Evolutionary conservation across 1,139 yeast species (phyloP).

Genomic region (Scheffersomyces lignicola): DNA sequence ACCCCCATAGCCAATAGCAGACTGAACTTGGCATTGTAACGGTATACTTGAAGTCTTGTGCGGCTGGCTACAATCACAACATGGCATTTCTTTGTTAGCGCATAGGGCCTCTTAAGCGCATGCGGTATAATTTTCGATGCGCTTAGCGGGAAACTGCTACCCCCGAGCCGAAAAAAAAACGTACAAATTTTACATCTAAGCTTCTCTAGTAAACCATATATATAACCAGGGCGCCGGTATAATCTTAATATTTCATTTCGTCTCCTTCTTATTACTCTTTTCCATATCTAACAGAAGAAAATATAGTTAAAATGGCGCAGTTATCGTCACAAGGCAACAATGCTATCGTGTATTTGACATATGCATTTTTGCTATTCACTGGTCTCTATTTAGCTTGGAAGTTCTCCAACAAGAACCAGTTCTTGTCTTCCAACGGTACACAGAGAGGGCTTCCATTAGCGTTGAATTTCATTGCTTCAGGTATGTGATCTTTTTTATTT

Average conservation of each 20-base stretch:
- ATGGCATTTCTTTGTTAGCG: constrained; percentile 2
- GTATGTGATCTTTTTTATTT: constrained; percentile 46
- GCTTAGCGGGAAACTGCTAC: background rate
- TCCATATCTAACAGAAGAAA: constrained; percentile 1
- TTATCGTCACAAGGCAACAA: constrained; percentile 51
- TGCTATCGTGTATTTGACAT: constrained; percentile 76
- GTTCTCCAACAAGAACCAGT: constrained; percentile 50
- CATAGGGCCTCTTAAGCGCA: constrained; percentile 2
- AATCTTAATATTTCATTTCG: background rate
- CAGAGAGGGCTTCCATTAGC: constrained; percentile 81
- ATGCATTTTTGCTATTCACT: constrained; percentile 61
- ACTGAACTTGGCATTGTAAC: too few species aligned
- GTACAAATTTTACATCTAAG: too few species aligned
- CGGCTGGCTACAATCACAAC: background rate
- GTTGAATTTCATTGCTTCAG: constrained; percentile 83
- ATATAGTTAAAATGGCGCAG: constrained; percentile 25
- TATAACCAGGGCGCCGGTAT: background rate
- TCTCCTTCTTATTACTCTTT: background rate
- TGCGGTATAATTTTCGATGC: background rate
- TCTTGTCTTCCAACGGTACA: constrained; percentile 76
- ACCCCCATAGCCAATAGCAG: too few species aligned
- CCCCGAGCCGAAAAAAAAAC: background rate
- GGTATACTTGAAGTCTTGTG: too few species aligned
- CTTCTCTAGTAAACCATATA: constrained; percentile 7
- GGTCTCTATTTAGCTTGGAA: constrained; percentile 61